phyloP scores from a whole-genome alignment of 257 asterid genomes.

The Echium plantagineum region DNA sequence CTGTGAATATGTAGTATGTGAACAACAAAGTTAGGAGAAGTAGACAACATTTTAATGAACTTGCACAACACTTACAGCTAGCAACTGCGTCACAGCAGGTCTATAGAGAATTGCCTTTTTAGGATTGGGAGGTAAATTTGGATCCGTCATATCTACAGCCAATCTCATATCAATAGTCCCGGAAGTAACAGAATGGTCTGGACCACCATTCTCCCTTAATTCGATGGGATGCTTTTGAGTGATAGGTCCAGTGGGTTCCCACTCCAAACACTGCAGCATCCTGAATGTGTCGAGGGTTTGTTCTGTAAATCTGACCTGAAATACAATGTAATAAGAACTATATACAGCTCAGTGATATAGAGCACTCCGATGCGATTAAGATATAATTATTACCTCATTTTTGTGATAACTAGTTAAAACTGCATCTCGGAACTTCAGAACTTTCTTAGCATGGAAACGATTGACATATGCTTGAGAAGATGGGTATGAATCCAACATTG shows the following conservation, averaged over 20 bases:
- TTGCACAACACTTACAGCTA: constrained; percentile 54
- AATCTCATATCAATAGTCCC: constrained; percentile 76
- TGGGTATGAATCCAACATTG: constrained; percentile 67
- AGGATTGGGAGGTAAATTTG: constrained; percentile 91
- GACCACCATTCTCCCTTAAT: constrained; percentile 46
- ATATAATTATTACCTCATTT: constrained; percentile 52
- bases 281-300: constrained; percentile 82
- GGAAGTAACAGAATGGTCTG: constrained; percentile 63
- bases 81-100: constrained; percentile 69
- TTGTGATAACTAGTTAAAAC: constrained; percentile 77
- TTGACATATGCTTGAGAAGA: constrained; percentile 71
- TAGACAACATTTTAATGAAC: too few species aligned
- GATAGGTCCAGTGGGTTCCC: constrained; percentile 92
- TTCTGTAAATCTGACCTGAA: constrained; percentile 90
- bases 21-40: too few species aligned
- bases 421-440: constrained; percentile 82
- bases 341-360: constrained; percentile 6
- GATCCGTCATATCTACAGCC: constrained; percentile 85
- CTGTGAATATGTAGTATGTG: too few species aligned
- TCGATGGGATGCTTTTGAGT: constrained; percentile 52
- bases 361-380: not conserved
- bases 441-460: constrained; percentile 88
- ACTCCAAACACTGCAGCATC: constrained; percentile 97
- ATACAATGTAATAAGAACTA: not conserved
- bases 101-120: constrained; percentile 80